Conservation (phyloP, 2,329 filamentous ascomycete genomes). For the Ceratocystis cacaofunesta region DNA sequence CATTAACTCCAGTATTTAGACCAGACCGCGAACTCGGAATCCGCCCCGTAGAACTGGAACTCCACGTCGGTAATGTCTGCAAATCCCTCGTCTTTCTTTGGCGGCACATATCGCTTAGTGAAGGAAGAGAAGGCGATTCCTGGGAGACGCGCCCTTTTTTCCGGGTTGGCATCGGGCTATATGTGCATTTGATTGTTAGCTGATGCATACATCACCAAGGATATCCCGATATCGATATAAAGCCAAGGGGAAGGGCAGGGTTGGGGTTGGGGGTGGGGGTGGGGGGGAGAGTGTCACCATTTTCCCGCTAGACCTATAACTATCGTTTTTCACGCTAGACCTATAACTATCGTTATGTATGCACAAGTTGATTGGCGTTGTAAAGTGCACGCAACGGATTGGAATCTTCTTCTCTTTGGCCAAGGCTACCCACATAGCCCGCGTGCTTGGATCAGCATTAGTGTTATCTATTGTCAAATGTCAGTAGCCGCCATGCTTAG, state of each 20-base stretch:
- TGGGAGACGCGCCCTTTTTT: slow-evolving; percentile 58
- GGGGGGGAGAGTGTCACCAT: slow-evolving; percentile 21
- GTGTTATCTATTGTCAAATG: slow-evolving; percentile 58
- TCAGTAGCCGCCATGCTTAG: neutral
- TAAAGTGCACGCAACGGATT: slow-evolving; percentile 77
- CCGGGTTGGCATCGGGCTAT: slow-evolving; percentile 47
- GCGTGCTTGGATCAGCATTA: slow-evolving; percentile 68
- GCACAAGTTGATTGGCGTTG: slow-evolving; percentile 50
- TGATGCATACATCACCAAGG: too few species aligned
- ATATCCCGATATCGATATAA: too few species aligned
- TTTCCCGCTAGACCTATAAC: slow-evolving; percentile 55
- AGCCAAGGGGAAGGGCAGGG: too few species aligned
- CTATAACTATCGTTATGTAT: slow-evolving; percentile 83
- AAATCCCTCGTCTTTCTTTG: slow-evolving; percentile 64
- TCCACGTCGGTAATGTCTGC: slow-evolving; percentile 60
- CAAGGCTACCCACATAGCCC: slow-evolving; percentile 63
- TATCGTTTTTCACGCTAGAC: slow-evolving; percentile 61
- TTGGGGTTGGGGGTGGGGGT: too few species aligned
- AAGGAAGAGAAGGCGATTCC: slow-evolving; percentile 69
- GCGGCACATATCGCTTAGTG: slow-evolving; percentile 55
- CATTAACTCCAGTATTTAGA: slow-evolving; percentile 56
- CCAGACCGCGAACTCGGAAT: slow-evolving; percentile 58
- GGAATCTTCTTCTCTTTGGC: slow-evolving; percentile 56
- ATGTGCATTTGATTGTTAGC: too few species aligned
- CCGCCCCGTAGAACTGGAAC: slow-evolving; percentile 59